A percentile compares a stretch with the other conserved stretches of the same genome.
phyloP scores from a whole-genome alignment of 2,329 filamentous ascomycete species.

The Fusarium torulosum region DNA sequence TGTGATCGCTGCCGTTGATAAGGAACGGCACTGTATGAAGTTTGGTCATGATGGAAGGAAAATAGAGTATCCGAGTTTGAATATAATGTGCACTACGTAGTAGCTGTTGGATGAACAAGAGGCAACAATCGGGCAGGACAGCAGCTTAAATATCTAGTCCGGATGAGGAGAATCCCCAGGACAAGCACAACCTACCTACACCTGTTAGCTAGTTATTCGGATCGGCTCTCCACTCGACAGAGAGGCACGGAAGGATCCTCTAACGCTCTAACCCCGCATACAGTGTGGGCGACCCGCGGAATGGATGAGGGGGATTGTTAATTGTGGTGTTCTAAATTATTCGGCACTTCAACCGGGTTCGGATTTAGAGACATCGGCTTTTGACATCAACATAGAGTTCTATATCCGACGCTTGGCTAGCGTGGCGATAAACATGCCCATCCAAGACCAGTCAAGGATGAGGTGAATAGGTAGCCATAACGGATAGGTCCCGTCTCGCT shows the following conservation, averaged over 20 bases:
- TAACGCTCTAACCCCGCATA: constrained; percentile 31
- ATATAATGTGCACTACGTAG: not conserved
- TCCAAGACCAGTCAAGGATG: not conserved
- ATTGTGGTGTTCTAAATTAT: constrained; percentile 14
- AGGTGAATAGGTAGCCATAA: not conserved
- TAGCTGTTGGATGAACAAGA: not conserved
- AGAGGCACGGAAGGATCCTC: constrained; percentile 6
- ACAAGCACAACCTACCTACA: constrained; percentile 2
- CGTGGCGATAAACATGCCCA: constrained; percentile 5
- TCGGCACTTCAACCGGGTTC: constrained; percentile 34
- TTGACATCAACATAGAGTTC: constrained; percentile 8
- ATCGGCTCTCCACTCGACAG: constrained; percentile 7
- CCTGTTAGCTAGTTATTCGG: constrained; percentile 14
- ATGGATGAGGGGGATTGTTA: constrained; percentile 30
- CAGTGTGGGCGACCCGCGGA: constrained; percentile 27
- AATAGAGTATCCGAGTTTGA: not conserved
- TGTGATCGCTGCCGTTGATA: constrained; percentile 60
- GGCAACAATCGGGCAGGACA: not conserved
- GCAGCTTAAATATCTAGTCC: constrained; percentile 33
- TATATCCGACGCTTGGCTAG: constrained; percentile 22
- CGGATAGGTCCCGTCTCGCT: constrained; percentile 4
- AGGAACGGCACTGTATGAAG: constrained; percentile 55
- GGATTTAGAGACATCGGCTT: constrained; percentile 8
- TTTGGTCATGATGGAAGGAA: constrained; percentile 30
- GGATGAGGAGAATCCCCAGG: not conserved